Conservation (phyloP, 306 rosid species). For the Medicago lupulina region DNA sequence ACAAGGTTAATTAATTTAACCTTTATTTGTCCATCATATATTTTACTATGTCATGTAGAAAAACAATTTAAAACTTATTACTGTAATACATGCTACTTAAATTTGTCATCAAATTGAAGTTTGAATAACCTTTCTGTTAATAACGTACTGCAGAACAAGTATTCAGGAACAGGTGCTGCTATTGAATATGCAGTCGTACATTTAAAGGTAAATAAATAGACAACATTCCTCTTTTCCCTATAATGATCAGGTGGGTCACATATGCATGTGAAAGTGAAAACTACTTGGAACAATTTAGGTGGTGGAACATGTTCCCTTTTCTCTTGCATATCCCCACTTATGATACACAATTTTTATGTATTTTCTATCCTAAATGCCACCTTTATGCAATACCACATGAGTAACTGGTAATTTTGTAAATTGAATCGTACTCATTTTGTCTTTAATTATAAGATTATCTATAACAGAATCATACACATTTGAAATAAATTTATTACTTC, state of each 20-base stretch:
- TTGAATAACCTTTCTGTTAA: slow-evolving; percentile 26
- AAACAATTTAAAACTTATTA: too few species aligned
- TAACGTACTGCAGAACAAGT: slow-evolving; percentile 59
- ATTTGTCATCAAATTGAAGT: slow-evolving; percentile 13
- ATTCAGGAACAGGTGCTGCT: slow-evolving; percentile 94
- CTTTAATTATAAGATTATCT: too few species aligned
- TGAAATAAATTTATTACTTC: too few species aligned
- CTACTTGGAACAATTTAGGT: too few species aligned
- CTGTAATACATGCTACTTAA: background rate
- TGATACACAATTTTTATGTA: too few species aligned
- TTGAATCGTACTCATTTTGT: too few species aligned
- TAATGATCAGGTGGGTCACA: background rate
- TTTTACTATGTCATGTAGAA: background rate
- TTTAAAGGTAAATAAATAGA: slow-evolving; percentile 64
- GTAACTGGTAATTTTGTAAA: too few species aligned
- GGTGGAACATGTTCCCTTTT: background rate
- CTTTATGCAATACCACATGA: too few species aligned
- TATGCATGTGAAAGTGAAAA: background rate
- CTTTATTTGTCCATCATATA: background rate
- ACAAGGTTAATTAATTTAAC: slow-evolving; percentile 62
- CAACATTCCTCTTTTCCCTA: slow-evolving; percentile 24
- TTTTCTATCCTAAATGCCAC: too few species aligned
- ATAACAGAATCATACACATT: too few species aligned
- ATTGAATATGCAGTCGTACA: slow-evolving; percentile 88
- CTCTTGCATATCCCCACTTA: background rate